Evolutionary conservation across 371 early-diverging fungal genomes (phyloP).

Genomic region (Rhizopus sp.): DNA sequence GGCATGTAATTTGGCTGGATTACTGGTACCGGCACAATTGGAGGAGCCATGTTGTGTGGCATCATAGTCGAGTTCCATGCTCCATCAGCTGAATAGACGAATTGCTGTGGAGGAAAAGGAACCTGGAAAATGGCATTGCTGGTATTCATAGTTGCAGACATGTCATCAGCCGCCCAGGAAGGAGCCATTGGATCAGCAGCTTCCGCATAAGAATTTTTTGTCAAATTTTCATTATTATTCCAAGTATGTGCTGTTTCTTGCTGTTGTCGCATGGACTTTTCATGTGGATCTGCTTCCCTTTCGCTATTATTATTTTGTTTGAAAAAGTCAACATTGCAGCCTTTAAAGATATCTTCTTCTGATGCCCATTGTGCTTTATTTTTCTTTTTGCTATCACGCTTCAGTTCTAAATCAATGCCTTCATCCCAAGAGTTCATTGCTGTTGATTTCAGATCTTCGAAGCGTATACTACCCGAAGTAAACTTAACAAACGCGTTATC

Average conservation of each 20-base stretch:
- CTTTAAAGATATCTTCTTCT: conserved; percentile 23
- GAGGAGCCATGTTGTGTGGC: background rate
- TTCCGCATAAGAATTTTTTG: conserved; percentile 3
- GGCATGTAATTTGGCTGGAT: background rate
- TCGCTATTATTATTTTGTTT: background rate
- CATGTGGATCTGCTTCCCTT: background rate
- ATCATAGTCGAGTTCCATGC: background rate
- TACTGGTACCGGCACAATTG: background rate
- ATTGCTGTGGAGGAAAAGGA: background rate
- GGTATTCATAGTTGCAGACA: background rate
- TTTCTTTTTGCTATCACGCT: conserved; percentile 10
- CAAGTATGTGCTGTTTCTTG: background rate
- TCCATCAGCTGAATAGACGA: background rate
- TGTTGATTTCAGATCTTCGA: conserved; percentile 32
- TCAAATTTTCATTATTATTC: background rate
- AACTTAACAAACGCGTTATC: conserved; percentile 18
- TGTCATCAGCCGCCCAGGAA: conserved; percentile 8
- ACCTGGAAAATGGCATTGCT: background rate
- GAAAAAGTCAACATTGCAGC: no score
- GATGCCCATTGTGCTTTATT: conserved; percentile 31
- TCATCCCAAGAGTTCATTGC: conserved; percentile 32
- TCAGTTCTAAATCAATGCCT: conserved; percentile 33
- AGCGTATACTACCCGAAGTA: conserved; percentile 9
- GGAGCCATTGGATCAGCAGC: conserved; percentile 9
- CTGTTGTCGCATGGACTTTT: background rate